Base-by-base conservation (phyloP, 2,329 filamentous ascomycete genomes). In the Pseudogymnoascus sp. region DNA sequence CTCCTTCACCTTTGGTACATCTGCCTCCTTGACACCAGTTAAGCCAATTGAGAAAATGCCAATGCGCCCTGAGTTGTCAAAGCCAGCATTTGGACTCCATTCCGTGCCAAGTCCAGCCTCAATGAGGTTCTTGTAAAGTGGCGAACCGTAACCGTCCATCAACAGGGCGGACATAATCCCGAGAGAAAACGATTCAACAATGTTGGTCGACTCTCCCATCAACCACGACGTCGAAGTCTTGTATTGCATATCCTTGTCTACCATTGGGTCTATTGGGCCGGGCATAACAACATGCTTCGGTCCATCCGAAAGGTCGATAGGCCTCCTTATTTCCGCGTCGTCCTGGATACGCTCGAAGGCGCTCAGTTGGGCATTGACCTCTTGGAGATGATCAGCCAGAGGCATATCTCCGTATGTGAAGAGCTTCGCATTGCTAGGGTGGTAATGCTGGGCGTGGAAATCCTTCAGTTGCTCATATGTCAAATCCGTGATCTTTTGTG, bases 211-310 rank as follows among this genome's bases (percentile, higher is more conserved):
- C 68, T 96, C 89, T 42, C 92, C 91, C 73, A 92, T 88, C 31
- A 96, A 81, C 95, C 95, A 99, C 0, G 93, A 96, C 0, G 93
- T 85, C 0, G 93, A 97, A 0, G 92, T 96, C 77, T 97, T 97
- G 77, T 86, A 90, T 74, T 99, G 95, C 72, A 91, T 90, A 70
- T 95, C 89, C 40, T 87, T 83, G 63, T 92, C 90, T 28, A 93
- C 88, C 64, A 99, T 80, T 1, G 93, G 91, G 73, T 99, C 95
- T 12, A 93, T 78, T 0, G 95, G 95, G 0, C 95, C 95, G 34
- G 85, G 77, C 2, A 96, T 83, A 0, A 84, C 89, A 2, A 96
- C 83, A 31, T 85, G 79, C 70, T 84, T 78, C 0, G 92, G 87
- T 0, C 88, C 89, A 60, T 79, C 75, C 34, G 79, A 81, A 0